phyloP scores from a whole-genome alignment of 2,329 filamentous ascomycete species.

The Diaporthe humulicola region DNA sequence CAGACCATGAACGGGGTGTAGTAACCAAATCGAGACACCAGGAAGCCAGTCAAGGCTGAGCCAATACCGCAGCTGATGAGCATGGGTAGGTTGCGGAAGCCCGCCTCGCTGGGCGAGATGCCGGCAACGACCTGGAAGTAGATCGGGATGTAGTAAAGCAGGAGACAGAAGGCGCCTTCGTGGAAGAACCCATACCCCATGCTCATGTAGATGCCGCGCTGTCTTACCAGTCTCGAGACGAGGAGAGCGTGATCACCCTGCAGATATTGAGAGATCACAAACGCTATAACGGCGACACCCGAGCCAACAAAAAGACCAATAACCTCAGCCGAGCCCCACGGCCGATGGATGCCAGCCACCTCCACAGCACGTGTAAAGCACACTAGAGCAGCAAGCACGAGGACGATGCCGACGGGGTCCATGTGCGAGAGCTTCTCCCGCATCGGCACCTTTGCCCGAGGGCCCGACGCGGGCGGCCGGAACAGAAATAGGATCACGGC shows the following conservation, averaged over 20 bases:
- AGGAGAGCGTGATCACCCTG: constrained; percentile 6
- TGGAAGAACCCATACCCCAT: constrained; percentile 24
- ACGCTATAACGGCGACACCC: not conserved
- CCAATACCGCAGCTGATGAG: constrained; percentile 13
- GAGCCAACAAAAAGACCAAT: constrained; percentile 13
- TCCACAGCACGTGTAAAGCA: constrained; percentile 5
- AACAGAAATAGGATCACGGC: constrained; percentile 51
- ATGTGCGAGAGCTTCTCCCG: constrained; percentile 8
- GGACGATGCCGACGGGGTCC: constrained; percentile 1
- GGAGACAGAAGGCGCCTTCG: constrained; percentile 4
- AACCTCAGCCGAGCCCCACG: constrained; percentile 8
- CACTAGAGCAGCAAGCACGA: not conserved
- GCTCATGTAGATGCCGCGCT: constrained; percentile 11
- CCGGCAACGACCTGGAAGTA: constrained; percentile 24
- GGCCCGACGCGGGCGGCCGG: not conserved
- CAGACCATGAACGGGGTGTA: constrained; percentile 17
- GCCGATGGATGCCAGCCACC: not conserved
- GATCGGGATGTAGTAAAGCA: constrained; percentile 21
- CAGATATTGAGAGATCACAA: not conserved
- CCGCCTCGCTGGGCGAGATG: not conserved
- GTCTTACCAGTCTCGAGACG: not conserved
- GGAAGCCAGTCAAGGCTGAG: not conserved
- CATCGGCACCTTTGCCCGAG: not conserved
- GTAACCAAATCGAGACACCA: constrained; percentile 12
- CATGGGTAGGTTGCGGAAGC: constrained; percentile 24